These are phyloP conservation scores for Monosporozyma servazzii DNA, from an alignment of 805 yeast species.

Conservation along the genomic window DNA sequence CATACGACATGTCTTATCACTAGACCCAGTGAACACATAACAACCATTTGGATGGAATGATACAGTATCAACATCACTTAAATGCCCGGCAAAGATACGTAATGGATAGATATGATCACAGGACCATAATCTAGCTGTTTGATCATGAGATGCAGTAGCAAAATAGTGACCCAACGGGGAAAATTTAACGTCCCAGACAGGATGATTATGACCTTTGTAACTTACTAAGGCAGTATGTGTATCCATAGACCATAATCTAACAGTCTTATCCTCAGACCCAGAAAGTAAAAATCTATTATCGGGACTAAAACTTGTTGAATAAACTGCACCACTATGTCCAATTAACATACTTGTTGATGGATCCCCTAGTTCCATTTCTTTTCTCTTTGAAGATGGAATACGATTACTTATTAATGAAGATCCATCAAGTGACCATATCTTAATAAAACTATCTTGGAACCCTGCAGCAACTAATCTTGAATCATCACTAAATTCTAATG, in stretches of 20 bases:
- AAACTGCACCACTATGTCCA: constrained; percentile 94
- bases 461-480: constrained; percentile 87
- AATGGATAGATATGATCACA: constrained; percentile 96
- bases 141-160: constrained; percentile 97
- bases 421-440: constrained; percentile 91
- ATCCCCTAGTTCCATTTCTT: constrained; percentile 26
- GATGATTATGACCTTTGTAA: constrained; percentile 94
- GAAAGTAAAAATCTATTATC: constrained; percentile 76
- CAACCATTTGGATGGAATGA: constrained; percentile 95
- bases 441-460: constrained; percentile 83
- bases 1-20: constrained; percentile 94
- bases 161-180: constrained; percentile 95
- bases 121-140: constrained; percentile 95
- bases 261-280: constrained; percentile 86
- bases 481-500: constrained; percentile 79
- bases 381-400: constrained; percentile 45
- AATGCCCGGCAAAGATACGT: constrained; percentile 93
- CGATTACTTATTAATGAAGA: constrained; percentile 61
- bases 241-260: constrained; percentile 87
- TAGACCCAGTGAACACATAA: constrained; percentile 88
- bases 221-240: constrained; percentile 81
- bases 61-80: constrained; percentile 91
- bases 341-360: constrained; percentile 36
- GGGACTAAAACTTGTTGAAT: constrained; percentile 83
- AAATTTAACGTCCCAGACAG: constrained; percentile 94